Conservation (phyloP, 2,329 filamentous ascomycete species). For the Fusarium agapanthi region DNA sequence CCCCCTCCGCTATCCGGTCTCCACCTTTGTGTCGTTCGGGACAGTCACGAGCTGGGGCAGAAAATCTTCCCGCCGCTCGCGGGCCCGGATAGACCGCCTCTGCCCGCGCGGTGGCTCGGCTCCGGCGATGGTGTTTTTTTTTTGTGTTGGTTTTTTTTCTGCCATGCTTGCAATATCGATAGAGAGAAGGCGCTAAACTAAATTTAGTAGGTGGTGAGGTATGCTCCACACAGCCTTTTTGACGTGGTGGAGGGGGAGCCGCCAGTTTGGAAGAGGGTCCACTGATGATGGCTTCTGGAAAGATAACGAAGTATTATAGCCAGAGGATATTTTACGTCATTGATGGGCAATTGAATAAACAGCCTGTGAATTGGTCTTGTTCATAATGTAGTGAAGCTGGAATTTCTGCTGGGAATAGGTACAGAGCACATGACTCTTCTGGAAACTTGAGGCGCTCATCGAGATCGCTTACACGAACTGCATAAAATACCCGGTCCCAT, state of each 20-base stretch:
- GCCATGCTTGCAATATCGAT: not conserved
- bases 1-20: not conserved
- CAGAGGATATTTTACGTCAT: not conserved
- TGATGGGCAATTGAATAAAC: not conserved
- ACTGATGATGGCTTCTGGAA: not conserved
- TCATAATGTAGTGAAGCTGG: not conserved
- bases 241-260: not conserved
- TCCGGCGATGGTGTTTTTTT: conserved; percentile 21
- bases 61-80: conserved; percentile 24
- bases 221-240: conserved; percentile 6
- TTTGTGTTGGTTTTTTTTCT: not conserved
- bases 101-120: conserved; percentile 40
- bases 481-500: conserved; percentile 2
- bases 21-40: conserved; percentile 7
- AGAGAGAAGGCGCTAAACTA: not conserved
- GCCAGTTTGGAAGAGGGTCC: not conserved
- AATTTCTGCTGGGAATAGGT: not conserved
- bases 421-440: conserved; percentile 1
- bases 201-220: conserved; percentile 1
- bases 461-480: conserved; percentile 27
- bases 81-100: conserved; percentile 39
- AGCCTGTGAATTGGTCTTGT: not conserved
- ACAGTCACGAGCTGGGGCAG: conserved; percentile 10
- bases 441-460: conserved; percentile 4
- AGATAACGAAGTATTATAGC: not conserved